These are phyloP conservation scores for Blastobotrys buckinghamii DNA, from an alignment of 1,139 yeast species.

Conservation along the genomic window DNA sequence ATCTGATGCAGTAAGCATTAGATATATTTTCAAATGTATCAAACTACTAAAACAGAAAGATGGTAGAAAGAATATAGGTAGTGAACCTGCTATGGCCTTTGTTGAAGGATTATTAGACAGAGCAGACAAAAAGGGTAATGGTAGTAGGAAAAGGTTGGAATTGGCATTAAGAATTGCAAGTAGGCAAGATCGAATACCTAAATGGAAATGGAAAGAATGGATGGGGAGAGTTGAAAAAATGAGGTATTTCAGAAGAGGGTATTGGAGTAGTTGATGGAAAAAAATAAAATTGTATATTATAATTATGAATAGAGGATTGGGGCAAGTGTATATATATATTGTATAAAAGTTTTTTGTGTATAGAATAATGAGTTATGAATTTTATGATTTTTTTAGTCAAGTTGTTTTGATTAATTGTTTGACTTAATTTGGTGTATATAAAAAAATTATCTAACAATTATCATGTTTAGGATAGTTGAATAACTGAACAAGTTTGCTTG, in stretches of 20 bases:
- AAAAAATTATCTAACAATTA: too few species aligned
- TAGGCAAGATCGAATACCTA: conserved; percentile 14
- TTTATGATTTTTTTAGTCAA: too few species aligned
- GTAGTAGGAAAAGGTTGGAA: conserved; percentile 18
- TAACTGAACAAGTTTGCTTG: too few species aligned
- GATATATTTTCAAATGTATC: conserved; percentile 15
- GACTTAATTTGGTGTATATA: too few species aligned
- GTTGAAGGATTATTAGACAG: conserved; percentile 19
- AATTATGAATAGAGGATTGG: too few species aligned
- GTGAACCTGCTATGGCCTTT: conserved; percentile 6
- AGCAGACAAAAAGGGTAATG: conserved; percentile 17
- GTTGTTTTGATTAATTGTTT: too few species aligned
- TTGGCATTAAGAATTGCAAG: conserved; percentile 23
- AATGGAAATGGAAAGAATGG: conserved; percentile 17
- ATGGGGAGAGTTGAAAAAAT: conserved; percentile 14
- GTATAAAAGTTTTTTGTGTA: too few species aligned
- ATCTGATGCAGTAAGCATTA: conserved; percentile 19
- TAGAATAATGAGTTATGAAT: too few species aligned
- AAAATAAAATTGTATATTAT: not conserved
- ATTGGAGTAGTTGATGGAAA: conserved; percentile 16
- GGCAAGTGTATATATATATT: too few species aligned
- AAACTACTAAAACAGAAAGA: conserved; percentile 10
- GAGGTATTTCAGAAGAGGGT: conserved; percentile 18
- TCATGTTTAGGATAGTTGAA: too few species aligned
- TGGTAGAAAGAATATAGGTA: conserved; percentile 8